These are phyloP conservation scores for Nothophoma quercina DNA, from an alignment of 2,329 filamentous ascomycete species.

Conservation along the genomic window DNA sequence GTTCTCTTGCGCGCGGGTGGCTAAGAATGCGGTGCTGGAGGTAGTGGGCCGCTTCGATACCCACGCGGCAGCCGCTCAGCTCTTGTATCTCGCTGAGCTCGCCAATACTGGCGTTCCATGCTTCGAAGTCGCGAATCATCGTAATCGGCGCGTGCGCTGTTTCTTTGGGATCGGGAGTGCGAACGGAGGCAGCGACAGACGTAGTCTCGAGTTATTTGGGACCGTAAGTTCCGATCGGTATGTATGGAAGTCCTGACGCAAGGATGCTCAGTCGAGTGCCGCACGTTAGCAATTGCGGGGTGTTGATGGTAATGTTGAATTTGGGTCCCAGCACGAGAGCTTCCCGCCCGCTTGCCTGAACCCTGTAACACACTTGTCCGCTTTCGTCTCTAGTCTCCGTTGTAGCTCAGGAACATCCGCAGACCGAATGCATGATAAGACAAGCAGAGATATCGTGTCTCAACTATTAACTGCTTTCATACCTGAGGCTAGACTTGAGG, in stretches of 20 bases:
- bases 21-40: slow-evolving; percentile 74
- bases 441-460: background rate
- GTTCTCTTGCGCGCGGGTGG: slow-evolving; percentile 70
- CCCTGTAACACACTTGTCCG: slow-evolving; percentile 13
- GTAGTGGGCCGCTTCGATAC: slow-evolving; percentile 90
- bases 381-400: slow-evolving; percentile 12
- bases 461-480: slow-evolving; percentile 3
- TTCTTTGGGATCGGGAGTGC: slow-evolving; percentile 2
- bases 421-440: slow-evolving; percentile 4
- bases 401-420: slow-evolving; percentile 8
- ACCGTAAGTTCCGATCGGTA: background rate
- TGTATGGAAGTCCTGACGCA: background rate
- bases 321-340: slow-evolving; percentile 20
- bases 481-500: no score
- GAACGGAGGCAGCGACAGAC: background rate
- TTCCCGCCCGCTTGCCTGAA: slow-evolving; percentile 13
- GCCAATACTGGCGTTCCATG: slow-evolving; percentile 63
- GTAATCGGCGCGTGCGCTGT: slow-evolving; percentile 28
- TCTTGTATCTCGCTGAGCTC: slow-evolving; percentile 70
- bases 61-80: slow-evolving; percentile 77
- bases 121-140: slow-evolving; percentile 61
- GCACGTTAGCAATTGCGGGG: slow-evolving; percentile 15
- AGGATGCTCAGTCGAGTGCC: background rate
- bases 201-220: background rate
- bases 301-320: slow-evolving; percentile 11